phyloP scores from a whole-genome alignment of 257 asterid genomes.

The Nicotiana obtusifolia region DNA sequence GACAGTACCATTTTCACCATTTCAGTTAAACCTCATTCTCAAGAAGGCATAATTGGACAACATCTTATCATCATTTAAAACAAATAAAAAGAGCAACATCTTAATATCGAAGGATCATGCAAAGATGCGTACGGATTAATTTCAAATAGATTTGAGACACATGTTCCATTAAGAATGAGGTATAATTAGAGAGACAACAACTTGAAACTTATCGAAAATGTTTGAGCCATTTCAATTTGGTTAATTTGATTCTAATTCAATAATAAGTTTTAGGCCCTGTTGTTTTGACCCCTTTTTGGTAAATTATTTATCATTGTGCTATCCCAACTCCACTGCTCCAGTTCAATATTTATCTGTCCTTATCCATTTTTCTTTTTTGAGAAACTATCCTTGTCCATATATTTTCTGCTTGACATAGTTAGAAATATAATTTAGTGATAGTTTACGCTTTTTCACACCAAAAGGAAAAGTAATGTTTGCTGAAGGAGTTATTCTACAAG shows the following conservation, averaged over 20 bases:
- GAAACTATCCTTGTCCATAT: too few species aligned
- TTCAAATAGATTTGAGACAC: neutral
- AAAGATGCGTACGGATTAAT: neutral
- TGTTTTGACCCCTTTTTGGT: neutral
- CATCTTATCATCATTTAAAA: neutral
- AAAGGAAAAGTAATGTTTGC: neutral
- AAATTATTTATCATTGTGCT: neutral
- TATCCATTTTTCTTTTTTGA: too few species aligned
- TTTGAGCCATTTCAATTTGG: neutral
- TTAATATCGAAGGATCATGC: neutral
- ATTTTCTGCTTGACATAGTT: neutral
- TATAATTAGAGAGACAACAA: neutral
- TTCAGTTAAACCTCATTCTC: neutral
- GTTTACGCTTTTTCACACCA: neutral
- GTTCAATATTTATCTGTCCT: neutral
- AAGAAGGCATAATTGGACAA: neutral
- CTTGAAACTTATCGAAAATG: neutral
- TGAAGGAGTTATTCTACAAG: neutral
- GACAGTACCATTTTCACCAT: neutral
- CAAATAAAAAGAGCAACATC: neutral
- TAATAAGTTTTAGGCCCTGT: neutral
- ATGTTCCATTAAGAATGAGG: neutral
- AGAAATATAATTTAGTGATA: neutral
- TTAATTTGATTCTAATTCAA: neutral
- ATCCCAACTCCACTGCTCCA: neutral